phyloP scores from a whole-genome alignment of 2,329 filamentous ascomycete species.

The Aspergillus sp. region DNA sequence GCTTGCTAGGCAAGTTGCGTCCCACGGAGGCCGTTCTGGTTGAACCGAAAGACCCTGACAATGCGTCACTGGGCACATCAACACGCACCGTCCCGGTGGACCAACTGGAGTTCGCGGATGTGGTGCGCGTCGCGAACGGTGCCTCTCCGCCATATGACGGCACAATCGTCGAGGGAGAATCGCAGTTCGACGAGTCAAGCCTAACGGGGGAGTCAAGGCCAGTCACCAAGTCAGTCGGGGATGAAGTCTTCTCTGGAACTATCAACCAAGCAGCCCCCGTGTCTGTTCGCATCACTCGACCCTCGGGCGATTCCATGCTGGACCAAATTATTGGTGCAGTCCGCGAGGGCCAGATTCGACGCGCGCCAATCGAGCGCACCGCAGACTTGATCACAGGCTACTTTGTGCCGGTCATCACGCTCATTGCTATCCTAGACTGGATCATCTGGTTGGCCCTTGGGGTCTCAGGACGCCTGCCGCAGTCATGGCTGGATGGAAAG shows the following conservation, averaged over 20 bases:
- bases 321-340: constrained; percentile 51
- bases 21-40: constrained; percentile 75
- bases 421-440: constrained; percentile 48
- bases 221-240: constrained; percentile 41
- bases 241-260: constrained; percentile 47
- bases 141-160: constrained; percentile 85
- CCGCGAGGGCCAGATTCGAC: constrained; percentile 50
- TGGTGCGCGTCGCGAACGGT: constrained; percentile 74
- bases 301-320: constrained; percentile 51
- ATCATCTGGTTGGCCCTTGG: constrained; percentile 49
- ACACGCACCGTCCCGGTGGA: constrained; percentile 1
- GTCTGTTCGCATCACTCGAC: constrained; percentile 40
- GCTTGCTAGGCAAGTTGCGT: constrained; percentile 72
- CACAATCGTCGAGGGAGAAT: constrained; percentile 56
- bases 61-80: constrained; percentile 4
- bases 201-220: constrained; percentile 63
- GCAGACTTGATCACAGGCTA: constrained; percentile 50
- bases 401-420: constrained; percentile 50
- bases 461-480: constrained; percentile 41
- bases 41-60: no score
- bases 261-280: constrained; percentile 49
- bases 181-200: constrained; percentile 83
- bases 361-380: constrained; percentile 48
- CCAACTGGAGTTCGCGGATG: constrained; percentile 45
- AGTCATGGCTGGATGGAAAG: constrained; percentile 51